Evolutionary conservation across 2,329 filamentous ascomycete species (phyloP).

Genomic region (Fusarium heterosporum): DNA sequence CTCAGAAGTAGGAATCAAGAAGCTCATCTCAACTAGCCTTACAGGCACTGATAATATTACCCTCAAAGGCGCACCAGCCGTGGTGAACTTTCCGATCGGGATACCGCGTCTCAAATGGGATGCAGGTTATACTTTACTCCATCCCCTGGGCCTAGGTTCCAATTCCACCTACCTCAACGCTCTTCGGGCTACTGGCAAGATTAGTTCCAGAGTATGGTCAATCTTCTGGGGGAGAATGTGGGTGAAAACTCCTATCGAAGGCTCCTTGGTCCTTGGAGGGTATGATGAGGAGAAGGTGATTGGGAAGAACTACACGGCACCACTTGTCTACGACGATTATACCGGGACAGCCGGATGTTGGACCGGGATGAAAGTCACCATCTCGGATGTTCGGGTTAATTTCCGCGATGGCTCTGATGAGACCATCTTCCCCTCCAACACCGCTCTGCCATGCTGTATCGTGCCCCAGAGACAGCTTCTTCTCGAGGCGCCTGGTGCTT

Average conservation of each 20-base stretch:
- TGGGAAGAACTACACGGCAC: conserved; percentile 46
- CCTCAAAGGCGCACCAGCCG: conserved; percentile 6
- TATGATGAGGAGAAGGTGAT: conserved; percentile 50
- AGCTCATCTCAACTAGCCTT: conserved; percentile 40
- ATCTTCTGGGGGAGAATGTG: conserved; percentile 54
- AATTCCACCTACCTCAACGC: conserved; percentile 49
- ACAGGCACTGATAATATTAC: conserved; percentile 38
- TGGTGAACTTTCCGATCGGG: conserved; percentile 40
- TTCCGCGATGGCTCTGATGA: conserved; percentile 45
- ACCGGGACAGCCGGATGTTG: conserved; percentile 32
- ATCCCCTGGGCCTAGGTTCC: conserved; percentile 47
- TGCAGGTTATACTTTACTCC: conserved; percentile 47
- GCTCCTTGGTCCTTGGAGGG: conserved; percentile 50
- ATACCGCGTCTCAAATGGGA: conserved; percentile 48
- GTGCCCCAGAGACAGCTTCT: conserved; percentile 50
- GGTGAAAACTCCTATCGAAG: conserved; percentile 46
- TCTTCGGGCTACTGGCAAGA: conserved; percentile 35
- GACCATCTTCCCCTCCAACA: conserved; percentile 45
- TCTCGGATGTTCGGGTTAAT: conserved; percentile 45
- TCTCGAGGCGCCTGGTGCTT: conserved; percentile 41
- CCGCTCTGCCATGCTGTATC: conserved; percentile 44
- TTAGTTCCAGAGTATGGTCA: conserved; percentile 49
- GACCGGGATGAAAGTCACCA: conserved; percentile 38
- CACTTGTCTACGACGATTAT: conserved; percentile 36
- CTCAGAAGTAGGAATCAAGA: conserved; percentile 40